A percentile compares a stretch with the other conserved stretches of the same genome.
Conservation (phyloP, 2,329 filamentous ascomycete genomes). For the Phialocephala sp. region DNA sequence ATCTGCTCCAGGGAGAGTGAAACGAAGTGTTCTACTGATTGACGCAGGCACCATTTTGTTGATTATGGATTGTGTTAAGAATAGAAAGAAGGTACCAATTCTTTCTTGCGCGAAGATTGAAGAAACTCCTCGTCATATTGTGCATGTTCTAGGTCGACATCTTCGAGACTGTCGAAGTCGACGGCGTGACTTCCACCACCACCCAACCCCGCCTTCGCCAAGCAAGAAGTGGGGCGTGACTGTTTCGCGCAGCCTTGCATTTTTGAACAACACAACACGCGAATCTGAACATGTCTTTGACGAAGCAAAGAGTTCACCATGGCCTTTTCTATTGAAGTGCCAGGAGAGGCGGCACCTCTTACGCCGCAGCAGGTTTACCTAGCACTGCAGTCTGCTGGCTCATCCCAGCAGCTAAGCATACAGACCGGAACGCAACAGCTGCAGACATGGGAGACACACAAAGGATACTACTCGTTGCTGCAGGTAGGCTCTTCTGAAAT, state of each 20-base stretch:
- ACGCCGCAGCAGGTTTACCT: slow-evolving; percentile 67
- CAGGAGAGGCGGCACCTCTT: slow-evolving; percentile 80
- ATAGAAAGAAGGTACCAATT: not conserved
- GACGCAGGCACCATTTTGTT: slow-evolving; percentile 28
- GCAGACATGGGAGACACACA: slow-evolving; percentile 70
- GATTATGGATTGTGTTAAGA: not conserved
- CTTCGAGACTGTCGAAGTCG: not conserved
- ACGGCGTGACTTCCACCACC: not conserved
- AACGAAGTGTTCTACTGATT: slow-evolving; percentile 33
- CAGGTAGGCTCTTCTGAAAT: slow-evolving; percentile 57
- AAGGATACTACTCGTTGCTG: slow-evolving; percentile 69
- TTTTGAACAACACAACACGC: slow-evolving; percentile 4
- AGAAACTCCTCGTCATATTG: too few relatives aligned
- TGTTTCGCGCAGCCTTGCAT: slow-evolving; percentile 10
- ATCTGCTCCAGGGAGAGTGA: slow-evolving; percentile 28
- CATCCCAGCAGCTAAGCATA: slow-evolving; percentile 66
- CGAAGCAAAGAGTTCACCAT: not conserved
- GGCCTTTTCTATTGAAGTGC: slow-evolving; percentile 75
- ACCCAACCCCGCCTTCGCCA: slow-evolving; percentile 1
- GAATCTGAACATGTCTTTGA: not conserved
- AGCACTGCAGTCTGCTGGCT: slow-evolving; percentile 67
- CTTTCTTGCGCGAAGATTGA: too few relatives aligned
- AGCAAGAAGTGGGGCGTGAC: not conserved
- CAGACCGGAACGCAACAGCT: slow-evolving; percentile 72
- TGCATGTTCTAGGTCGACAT: not conserved